Percentiles rank a stretch among this genome's conserved stretches.
phyloP scores from a whole-genome alignment of 768 basidiomycete genomes.

The Mycena indigotica region DNA sequence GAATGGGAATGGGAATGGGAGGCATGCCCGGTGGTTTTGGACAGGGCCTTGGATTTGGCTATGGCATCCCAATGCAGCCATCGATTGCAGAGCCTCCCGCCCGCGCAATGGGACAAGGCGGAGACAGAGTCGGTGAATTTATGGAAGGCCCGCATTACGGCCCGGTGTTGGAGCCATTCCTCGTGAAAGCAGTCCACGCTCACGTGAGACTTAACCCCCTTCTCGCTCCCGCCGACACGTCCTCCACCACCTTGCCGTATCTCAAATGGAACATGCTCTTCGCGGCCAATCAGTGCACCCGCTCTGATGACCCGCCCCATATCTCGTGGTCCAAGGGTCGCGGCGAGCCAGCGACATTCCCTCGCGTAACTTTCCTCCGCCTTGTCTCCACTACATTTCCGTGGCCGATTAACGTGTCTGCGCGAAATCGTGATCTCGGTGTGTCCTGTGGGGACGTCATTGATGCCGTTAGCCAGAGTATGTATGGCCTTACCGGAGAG shows the following conservation, averaged over 20 bases:
- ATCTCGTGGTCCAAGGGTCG: slow-evolving; percentile 72
- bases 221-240: slow-evolving; percentile 45
- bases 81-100: too few relatives aligned
- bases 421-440: slow-evolving; percentile 47
- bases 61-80: slow-evolving; percentile 12
- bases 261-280: slow-evolving; percentile 80
- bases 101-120: slow-evolving; percentile 21
- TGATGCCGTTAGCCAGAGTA: slow-evolving; percentile 50
- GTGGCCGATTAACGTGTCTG: slow-evolving; percentile 54
- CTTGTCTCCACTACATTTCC: slow-evolving; percentile 58
- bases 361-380: slow-evolving; percentile 53
- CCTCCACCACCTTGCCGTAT: slow-evolving; percentile 45
- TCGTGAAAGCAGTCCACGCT: slow-evolving; percentile 52
- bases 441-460: slow-evolving; percentile 72
- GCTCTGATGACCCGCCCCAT: slow-evolving; percentile 59
- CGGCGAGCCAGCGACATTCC: slow-evolving; percentile 64
- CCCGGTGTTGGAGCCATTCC: slow-evolving; percentile 67
- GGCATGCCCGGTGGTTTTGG: neutral
- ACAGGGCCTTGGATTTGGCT: slow-evolving; percentile 12
- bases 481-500: slow-evolving; percentile 54
- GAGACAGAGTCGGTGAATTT: slow-evolving; percentile 19
- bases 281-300: slow-evolving; percentile 57
- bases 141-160: slow-evolving; percentile 42
- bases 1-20: neutral
- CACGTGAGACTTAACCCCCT: slow-evolving; percentile 61